Base-by-base conservation (phyloP, 768 basidiomycete genomes). In the Mycena filopes region DNA sequence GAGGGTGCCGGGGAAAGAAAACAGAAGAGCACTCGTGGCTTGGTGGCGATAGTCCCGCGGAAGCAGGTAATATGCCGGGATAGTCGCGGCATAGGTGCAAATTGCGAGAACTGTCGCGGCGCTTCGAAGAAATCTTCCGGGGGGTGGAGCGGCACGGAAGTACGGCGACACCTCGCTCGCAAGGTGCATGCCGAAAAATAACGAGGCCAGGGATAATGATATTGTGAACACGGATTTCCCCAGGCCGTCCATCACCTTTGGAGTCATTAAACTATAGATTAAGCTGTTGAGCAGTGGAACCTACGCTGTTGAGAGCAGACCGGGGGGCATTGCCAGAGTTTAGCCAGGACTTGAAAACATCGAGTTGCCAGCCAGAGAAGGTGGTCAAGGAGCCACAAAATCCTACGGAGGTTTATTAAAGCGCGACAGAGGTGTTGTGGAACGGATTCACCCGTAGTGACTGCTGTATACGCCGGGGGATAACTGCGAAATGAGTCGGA, bases 351-450 rank as follows among this genome's bases (percentile, higher is more conserved):
- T 84, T 77, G 72, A 97, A 99, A 0, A 95, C 78, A 65, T 96
- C 94, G 12, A 93, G 74, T 77, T 98, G 94, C 98, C 98, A 99
- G 40, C 90, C 87, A 18, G 96, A 98, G 81, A 99, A 99, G 2
- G 96, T 98, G 12, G 98, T 99, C 70, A 99, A 78, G 2, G 95
- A 97, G 4, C 97, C 98, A 73, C 98, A 99, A 76, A 98, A 95
- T 16, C 95, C 96, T 91, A 43, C n/a, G 18, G 28, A 56, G 20
- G 16, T 23, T 46, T 25, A 36, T 10, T 2, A 2, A 65, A 26
- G n/a, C 26, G 11, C 11, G 16, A 38, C 28, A 23, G 18, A 23
- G 16, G 13, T 12, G 33, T 51, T 29, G 26, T 9, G 23, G 23
- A 53, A 72, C 78, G 18, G 18, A 36, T 68, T 31, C 65, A 89